Evolutionary conservation across 768 basidiomycete species (phyloP), one percentile per base, ranked within the genome.

Genomic region (Kwoniella botswanensis): DNA sequence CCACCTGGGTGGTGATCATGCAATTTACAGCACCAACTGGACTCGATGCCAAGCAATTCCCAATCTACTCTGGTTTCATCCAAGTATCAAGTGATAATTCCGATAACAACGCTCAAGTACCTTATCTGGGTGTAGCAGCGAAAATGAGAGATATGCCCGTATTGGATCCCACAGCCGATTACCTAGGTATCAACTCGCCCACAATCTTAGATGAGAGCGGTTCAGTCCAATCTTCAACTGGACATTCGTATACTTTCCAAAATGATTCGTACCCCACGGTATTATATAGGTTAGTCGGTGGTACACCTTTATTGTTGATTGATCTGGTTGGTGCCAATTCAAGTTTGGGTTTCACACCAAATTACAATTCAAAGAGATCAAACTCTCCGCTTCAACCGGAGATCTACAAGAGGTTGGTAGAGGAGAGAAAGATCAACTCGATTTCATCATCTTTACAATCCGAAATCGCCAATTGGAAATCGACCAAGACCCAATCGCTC

Each of bases 61-160:
- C 89, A 22, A 85, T 89, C 66, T 89, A 87, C 83, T 88, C 88
- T 42, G 89, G 89, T 7, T 89, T 86, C 84, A 87, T 90, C 73
- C 71, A 84, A 66, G 64, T 83, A 53, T 56, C 65, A 2, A 73
- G 69, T 57, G 79, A 72, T 70, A 50, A 63, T 22, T 4, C 4
- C 1, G 18, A 50, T 12, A 64, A 67, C n/a, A 58, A 55, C 10
- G 60, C 74, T 42, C 29, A 77, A 12, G 74, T 83, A 17, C 79
- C 83, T 17, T 84, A 84, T 67, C 60, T 84, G 35, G 83, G 83
- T 63, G 78, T 83, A 6, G 82, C 83, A 11, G 76, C 79, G 26
- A 73, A 72, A 21, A 80, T 84, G 76, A 77, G 76, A 65, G 72
- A 79, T 43, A 72, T 79, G 68, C 81, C 82, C 10, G 71, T 83